phyloP scores from a whole-genome alignment of 768 basidiomycete species.

The Tylopilus intermedius region DNA sequence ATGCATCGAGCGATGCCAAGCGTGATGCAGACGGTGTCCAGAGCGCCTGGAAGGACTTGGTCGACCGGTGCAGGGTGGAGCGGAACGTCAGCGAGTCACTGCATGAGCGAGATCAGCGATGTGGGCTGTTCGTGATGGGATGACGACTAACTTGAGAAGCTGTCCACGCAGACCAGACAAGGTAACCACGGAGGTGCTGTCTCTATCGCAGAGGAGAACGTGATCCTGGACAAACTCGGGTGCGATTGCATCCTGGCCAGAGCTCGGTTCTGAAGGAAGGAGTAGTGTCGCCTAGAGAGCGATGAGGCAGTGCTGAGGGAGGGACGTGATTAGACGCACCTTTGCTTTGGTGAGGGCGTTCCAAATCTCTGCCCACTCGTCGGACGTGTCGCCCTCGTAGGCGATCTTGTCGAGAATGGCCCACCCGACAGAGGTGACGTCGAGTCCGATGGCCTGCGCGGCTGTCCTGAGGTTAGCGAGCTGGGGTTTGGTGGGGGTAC shows the following conservation, averaged over 20 bases:
- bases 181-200: constrained; percentile 57
- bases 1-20: constrained; percentile 34
- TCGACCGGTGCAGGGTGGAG: constrained; percentile 39
- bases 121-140: constrained; percentile 28
- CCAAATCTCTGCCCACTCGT: constrained; percentile 73
- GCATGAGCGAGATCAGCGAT: constrained; percentile 23
- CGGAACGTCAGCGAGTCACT: constrained; percentile 40
- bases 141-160: constrained; percentile 49
- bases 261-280: constrained; percentile 61
- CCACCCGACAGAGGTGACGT: constrained; percentile 64
- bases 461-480: constrained; percentile 70
- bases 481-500: constrained; percentile 49
- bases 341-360: constrained; percentile 57
- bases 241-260: constrained; percentile 53
- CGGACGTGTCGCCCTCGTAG: constrained; percentile 41
- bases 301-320: background rate
- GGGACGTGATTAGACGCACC: constrained; percentile 38
- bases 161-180: constrained; percentile 80
- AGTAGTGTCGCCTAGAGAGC: constrained; percentile 66
- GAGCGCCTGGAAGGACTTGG: constrained; percentile 40
- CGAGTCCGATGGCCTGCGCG: constrained; percentile 63
- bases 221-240: constrained; percentile 82
- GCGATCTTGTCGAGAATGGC: constrained; percentile 71
- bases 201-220: constrained; percentile 57
- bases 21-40: constrained; percentile 31